Conservation (phyloP, 495 filamentous ascomycete genomes). For the Hyaloscypha hepaticicola region DNA sequence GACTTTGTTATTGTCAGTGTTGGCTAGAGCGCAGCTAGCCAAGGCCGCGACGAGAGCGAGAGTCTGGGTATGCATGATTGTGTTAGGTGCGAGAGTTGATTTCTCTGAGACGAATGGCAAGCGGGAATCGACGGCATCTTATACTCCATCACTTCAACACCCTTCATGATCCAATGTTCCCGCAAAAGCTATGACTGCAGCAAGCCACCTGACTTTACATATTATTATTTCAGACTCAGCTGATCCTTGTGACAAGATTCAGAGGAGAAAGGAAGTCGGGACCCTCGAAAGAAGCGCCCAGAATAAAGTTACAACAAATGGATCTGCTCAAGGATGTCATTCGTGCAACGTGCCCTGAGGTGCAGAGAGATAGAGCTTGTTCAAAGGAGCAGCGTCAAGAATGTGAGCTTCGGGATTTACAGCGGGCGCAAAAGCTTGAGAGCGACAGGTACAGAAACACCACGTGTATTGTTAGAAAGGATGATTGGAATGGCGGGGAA, state of each 20-base stretch:
- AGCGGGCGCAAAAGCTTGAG: not conserved
- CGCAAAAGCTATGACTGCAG: too few relatives aligned
- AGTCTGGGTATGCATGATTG: constrained; percentile 15
- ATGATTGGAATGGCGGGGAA: not conserved
- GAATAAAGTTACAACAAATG: not conserved
- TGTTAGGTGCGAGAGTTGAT: not conserved
- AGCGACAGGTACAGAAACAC: not conserved
- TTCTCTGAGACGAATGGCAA: not conserved
- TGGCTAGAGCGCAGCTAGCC: not conserved
- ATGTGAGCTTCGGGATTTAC: not conserved
- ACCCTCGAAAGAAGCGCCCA: not conserved
- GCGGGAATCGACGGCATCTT: not conserved
- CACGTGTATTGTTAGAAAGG: not conserved
- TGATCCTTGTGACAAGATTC: not conserved
- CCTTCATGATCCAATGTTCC: too few relatives aligned
- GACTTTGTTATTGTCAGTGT: constrained; percentile 15
- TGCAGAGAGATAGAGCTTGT: not conserved
- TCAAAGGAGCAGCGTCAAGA: not conserved
- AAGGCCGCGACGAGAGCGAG: constrained; percentile 8
- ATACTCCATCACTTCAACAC: too few relatives aligned
- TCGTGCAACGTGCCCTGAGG: constrained; percentile 1
- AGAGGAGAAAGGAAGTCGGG: not conserved
- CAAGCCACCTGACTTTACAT: too few relatives aligned
- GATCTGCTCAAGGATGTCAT: not conserved
- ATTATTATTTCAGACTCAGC: too few relatives aligned